These are phyloP conservation scores for Fusarium gaditjirri DNA, from an alignment of 2,329 filamentous ascomycete genomes.

Conservation along the genomic window DNA sequence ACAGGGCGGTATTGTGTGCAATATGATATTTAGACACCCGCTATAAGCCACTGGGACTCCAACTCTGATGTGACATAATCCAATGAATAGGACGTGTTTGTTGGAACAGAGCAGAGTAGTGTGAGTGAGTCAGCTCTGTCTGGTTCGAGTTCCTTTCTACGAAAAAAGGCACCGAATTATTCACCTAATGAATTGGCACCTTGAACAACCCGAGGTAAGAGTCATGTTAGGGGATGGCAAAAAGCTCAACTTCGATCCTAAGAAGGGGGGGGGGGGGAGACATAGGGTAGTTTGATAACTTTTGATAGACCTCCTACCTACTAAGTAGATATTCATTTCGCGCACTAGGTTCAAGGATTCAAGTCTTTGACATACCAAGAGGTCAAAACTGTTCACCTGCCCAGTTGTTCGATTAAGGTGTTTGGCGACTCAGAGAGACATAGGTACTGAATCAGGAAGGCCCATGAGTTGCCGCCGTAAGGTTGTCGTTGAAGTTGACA, in stretches of 20 bases:
- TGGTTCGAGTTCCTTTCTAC: too few relatives aligned
- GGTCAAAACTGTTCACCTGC: neutral
- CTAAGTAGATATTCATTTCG: neutral
- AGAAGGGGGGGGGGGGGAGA: neutral
- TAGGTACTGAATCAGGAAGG: neutral
- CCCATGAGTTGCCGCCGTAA: neutral
- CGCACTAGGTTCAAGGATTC: neutral
- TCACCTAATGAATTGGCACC: neutral
- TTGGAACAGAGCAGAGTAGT: neutral
- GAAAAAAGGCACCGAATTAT: neutral
- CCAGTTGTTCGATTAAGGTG: too few relatives aligned
- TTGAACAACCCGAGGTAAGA: neutral
- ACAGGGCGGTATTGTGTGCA: neutral
- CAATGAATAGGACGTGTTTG: neutral
- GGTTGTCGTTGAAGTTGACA: neutral
- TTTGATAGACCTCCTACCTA: neutral
- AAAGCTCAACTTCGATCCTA: neutral
- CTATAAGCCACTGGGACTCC: neutral
- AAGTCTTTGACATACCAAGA: neutral
- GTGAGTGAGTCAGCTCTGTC: neutral
- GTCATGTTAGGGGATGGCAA: neutral
- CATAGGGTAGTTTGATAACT: neutral
- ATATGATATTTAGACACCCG: neutral
- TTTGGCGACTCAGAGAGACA: neutral
- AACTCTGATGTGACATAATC: neutral